Base-by-base conservation (phyloP, 345 rosid genomes). In the Eucalyptus marginata region DNA sequence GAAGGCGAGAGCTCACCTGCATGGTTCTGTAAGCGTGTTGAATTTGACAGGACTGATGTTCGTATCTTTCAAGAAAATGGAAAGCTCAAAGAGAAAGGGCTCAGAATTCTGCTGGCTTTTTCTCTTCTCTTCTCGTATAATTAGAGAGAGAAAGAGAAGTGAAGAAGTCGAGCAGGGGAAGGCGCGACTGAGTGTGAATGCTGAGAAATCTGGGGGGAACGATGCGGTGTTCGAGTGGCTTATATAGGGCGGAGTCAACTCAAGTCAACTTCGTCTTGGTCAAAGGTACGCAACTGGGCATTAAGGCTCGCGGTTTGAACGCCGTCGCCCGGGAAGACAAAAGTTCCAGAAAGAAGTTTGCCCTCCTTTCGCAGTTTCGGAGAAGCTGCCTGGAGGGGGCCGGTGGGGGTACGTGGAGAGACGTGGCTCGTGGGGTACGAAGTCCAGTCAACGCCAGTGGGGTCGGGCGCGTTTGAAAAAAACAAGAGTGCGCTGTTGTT, bases 161-260 rank as follows among this genome's bases (percentile, higher is more conserved):
- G 68, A 62, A 62, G 68, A 62, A 62, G 68, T 62, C 68, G 68
- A 62, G 33, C 68, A 62, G 68, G 3, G 68, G 31, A 62, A 62
- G 68, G 0, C 31, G 33, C 8, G 68, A 62, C n/a, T 12, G 58
- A 52, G 25, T 52, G 16, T 24, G 29, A 22, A 27, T 27, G 68
- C 3, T 29, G 33, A 27, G 68, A 62, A 62, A 27, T 62, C 33
- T 29, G 0, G 68, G 31, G 33, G 68, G 6, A 5, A 62, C 0
- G 68, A 62, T 27, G n/a, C 17, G 33, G 31, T 12, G 68, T 62
- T 56, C 0, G 16, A 6, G 68, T 0, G n/a, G 29, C 0, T 56
- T 56, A 62, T 62, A 62, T 13, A 62, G 33, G 0, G 68, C 0
- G 31, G 15, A 62, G 68, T 62, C 31, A 52, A 52, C 58, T 10